phyloP scores from a whole-genome alignment of 1,284 basidiomycete species.

The Stereum hirsutum region DNA sequence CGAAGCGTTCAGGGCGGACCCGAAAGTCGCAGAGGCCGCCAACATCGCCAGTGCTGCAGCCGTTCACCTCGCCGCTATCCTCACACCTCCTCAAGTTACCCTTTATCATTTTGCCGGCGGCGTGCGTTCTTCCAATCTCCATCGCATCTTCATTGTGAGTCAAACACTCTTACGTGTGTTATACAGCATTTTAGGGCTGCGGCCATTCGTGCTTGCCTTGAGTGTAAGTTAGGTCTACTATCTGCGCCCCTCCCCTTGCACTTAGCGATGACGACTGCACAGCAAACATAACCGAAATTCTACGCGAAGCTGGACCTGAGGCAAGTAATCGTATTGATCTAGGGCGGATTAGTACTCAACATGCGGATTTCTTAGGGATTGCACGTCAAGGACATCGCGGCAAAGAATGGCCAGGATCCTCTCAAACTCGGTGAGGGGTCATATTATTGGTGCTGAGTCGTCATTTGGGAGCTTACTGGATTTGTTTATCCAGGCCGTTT shows the following conservation, averaged over 20 bases:
- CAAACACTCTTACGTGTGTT: not conserved
- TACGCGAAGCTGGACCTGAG: constrained; percentile 24
- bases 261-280: not conserved
- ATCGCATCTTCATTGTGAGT: not conserved
- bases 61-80: not conserved
- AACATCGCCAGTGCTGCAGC: not conserved
- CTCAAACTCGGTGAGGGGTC: constrained; percentile 16
- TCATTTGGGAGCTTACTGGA: not conserved
- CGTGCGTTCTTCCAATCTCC: too few relatives aligned
- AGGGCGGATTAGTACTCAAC: not conserved
- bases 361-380: constrained; percentile 15
- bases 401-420: constrained; percentile 9
- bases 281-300: constrained; percentile 25
- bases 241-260: too few relatives aligned
- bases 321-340: constrained; percentile 10
- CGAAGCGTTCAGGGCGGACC: not conserved
- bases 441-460: constrained; percentile 2
- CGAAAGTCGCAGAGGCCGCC: not conserved
- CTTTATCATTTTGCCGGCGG: not conserved
- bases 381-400: constrained; percentile 19
- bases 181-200: not conserved
- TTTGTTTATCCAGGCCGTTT: constrained; percentile 11
- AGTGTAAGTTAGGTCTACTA: too few relatives aligned
- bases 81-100: constrained; percentile 1
- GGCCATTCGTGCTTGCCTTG: not conserved